Base-by-base conservation (phyloP, 139 green algal genomes). In the Zygnema circumcarinatum region DNA sequence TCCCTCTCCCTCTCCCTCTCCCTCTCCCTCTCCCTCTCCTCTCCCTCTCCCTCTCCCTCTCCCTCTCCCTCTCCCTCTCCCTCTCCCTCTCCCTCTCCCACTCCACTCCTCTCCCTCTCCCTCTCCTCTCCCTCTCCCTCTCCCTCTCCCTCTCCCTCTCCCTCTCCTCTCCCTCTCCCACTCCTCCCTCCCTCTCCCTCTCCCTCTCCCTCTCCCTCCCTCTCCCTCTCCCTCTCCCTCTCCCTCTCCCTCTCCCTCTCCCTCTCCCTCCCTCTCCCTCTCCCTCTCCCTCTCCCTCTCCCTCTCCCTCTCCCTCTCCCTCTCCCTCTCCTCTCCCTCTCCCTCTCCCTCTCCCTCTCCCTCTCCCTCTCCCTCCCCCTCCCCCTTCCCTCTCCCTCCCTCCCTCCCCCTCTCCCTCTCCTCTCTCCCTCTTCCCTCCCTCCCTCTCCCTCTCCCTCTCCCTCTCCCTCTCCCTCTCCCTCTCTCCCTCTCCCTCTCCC, bases 41-140 rank as follows among this genome's bases (percentile, higher is more conserved):
- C 54, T 72, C 54, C 54, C 54, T 72, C 54, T 72, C 54, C 54
- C 54, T 72, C 54, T 72, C 25, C 54, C 54, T 72, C 54, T 29
- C 25, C 54, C 54, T 72, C 54, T 72, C 54, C 54, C 54, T 72
- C 54, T 25, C 25, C 54, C 54, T 72, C 54, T 29, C 29, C 54
- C 54, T 72, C 54, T 29, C 54, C 54, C 54, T 33, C 54, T 29
- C 54, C 54, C 29, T 29, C 54, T 29, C 54, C 25, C 54, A 29
- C 25, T 25, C 25, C 54, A 72, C 25, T 25, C 29, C 25, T 72
- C 54, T 72, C 54, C 25, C 25, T 29, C 54, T 72, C 54, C 54
- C 54, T 72, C 54, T 72, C 54, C 25, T 33, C 54, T 72, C 25
- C 54, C 54, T 72, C 54, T 72, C 29, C 54, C 25, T 72, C 54